phyloP scores from a whole-genome alignment of 2,329 filamentous ascomycete genomes.

The Aureobasidium namibiae region DNA sequence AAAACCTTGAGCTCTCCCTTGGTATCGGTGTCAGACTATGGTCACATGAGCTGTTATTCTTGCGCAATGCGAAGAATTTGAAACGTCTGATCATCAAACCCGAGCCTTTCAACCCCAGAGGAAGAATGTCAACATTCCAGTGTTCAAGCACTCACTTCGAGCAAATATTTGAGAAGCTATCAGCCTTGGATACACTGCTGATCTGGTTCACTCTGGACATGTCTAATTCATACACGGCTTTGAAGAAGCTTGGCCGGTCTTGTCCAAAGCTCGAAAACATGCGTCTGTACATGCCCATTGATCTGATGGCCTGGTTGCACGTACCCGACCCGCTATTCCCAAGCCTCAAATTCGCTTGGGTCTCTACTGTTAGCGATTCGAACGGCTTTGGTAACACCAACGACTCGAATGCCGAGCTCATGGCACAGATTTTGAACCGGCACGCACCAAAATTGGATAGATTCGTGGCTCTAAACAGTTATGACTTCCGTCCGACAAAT shows the following conservation, averaged over 20 bases:
- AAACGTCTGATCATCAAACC: neutral
- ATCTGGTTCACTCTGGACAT: neutral
- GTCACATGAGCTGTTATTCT: neutral
- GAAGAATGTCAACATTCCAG: neutral
- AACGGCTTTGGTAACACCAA: neutral
- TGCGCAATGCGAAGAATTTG: neutral
- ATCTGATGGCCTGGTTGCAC: neutral
- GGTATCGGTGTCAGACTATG: neutral
- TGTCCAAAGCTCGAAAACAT: neutral
- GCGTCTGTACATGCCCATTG: neutral
- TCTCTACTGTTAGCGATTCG: neutral
- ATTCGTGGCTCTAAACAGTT: neutral
- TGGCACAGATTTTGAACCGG: neutral
- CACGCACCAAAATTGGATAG: neutral
- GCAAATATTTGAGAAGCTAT: neutral
- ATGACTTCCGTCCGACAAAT: neutral
- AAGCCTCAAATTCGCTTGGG: neutral
- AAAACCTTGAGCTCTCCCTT: neutral
- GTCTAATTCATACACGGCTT: neutral
- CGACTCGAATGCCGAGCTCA: neutral
- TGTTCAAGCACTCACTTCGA: neutral
- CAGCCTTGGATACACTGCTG: neutral
- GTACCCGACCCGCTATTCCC: neutral
- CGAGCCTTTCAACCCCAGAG: neutral
- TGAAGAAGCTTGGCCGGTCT: neutral